Base-by-base conservation (phyloP, 768 basidiomycete genomes). In the Lactifluus rugatus region DNA sequence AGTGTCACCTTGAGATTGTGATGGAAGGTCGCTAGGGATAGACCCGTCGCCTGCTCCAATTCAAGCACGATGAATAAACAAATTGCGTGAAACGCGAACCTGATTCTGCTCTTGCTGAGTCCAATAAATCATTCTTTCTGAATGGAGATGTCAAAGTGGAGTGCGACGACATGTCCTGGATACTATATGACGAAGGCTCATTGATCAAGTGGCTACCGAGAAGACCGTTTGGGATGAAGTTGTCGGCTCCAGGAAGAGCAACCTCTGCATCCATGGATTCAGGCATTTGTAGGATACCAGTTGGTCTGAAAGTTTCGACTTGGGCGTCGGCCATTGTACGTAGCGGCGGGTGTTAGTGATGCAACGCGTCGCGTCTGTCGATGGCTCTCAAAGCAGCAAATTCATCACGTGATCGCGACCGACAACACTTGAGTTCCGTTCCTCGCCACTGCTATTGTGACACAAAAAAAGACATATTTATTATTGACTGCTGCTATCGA, bases 1-100 rank as follows among this genome's bases (percentile, higher is more conserved):
- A 49, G 6, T 41, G 52, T 45, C 54, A 54, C 63, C 63, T 62
- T 64, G 63, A 21, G 63, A 53, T 17, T 56, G 61, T 25, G 46
- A 48, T 23, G 45, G 54, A 36, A 48, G 49, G 14, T 31, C 53
- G 6, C 21, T 32, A 25, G 39, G 16, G 19, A 26, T n/a, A 21
- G 37, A 17, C 28, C 23, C 39, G 25, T 61, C 42, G n/a, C n/a
- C 45, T 61, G 31, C 14, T 47, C 25, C 36, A 34, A 37, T 32
- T 53, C 13, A 53, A 51, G 34, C 5, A 49, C 5, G 23, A 21
- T 14, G 3, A 28, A 31, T 21, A 17, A 7, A 10, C 4, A 28
- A n/a, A 10, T 23, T 23, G 23, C 19, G 46, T 25, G 23, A 34
- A 10, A 46, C 6, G 48, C 25, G 19, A n/a, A 61, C 62, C 34